Evolutionary conservation across 2,329 filamentous ascomycete species (phyloP), one percentile per base, ranked within the genome.

Genomic region (Calonectria fujianensis): DNA sequence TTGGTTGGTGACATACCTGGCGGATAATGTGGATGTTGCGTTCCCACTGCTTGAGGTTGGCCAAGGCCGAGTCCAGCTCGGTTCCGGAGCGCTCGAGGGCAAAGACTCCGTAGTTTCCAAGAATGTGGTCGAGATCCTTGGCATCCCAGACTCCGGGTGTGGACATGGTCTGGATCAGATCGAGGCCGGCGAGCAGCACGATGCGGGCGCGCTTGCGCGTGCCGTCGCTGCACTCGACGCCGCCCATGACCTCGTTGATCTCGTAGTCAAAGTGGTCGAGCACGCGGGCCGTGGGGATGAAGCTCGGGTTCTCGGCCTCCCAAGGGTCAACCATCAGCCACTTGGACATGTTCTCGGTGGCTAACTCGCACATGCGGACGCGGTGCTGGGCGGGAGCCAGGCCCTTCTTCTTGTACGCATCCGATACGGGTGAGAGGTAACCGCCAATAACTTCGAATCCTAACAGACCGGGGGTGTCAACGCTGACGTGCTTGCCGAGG

Each of bases 201-300:
- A 98, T 95, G 73, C 93, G 92, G 24, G 94, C 93, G 16, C 85
- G 86, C 84, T 92, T 93, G 82, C 90, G 91, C 69, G 88, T 88
- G 74, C 95, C 95, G 77, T 93, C 90, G 27, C 90, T 88, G 61
- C 90, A 91, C 80, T 94, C 90, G 37, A 97, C 91, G 13, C 96
- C 96, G 9, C 96, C 96, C 57, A 95, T 91, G 31, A 91, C 90
- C 67, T 85, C 82, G 83, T 98, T 98, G 83, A 98, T 95, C 84
- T 98, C 95, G 82, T 96, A 87, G 78, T 97, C 93, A 80, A 98
- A 97, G 85, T 98, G 96, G 82, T 98, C 95, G 64, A 98, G 89
- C 51, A 98, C 96, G 80, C 94, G 91, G 50, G 96, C 96, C 0
- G 96, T 98, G 20, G 96, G 95, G 76, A 95, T 93, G 83, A 98